These are phyloP conservation scores for Brettanomyces naardenensis DNA, from an alignment of 805 yeast genomes.

Conservation along the genomic window DNA sequence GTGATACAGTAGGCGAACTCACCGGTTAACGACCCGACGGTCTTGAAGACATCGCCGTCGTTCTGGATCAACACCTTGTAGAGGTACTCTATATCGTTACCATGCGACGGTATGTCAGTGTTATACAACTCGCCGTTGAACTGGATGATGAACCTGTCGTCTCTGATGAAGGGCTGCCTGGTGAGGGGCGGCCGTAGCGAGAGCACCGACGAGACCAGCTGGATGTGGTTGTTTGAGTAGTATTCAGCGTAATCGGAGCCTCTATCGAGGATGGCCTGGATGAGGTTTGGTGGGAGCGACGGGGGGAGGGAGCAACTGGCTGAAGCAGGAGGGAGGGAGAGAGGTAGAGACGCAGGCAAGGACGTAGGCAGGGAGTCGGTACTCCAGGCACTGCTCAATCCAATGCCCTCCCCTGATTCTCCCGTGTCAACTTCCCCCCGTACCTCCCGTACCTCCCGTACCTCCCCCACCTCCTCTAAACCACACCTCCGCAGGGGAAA, in stretches of 20 bases:
- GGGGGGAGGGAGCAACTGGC: too few relatives aligned
- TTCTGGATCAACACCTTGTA: constrained; percentile 21
- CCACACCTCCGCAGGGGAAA: too few relatives aligned
- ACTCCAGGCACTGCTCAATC: too few relatives aligned
- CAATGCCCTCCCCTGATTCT: too few relatives aligned
- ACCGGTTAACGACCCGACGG: constrained; percentile 51
- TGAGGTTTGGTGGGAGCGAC: too few relatives aligned
- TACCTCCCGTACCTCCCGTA: too few relatives aligned
- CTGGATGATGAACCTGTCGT: constrained; percentile 43
- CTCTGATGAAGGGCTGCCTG: constrained; percentile 51
- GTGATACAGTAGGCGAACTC: constrained; percentile 68
- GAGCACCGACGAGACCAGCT: constrained; percentile 63
- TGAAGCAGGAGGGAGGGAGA: too few relatives aligned
- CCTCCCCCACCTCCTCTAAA: too few relatives aligned
- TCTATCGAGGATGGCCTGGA: constrained; percentile 44
- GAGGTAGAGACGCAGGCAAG: too few relatives aligned
- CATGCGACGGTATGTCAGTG: constrained; percentile 31
- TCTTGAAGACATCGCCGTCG: constrained; percentile 29
- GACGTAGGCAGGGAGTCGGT: too few relatives aligned
- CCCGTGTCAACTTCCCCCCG: too few relatives aligned
- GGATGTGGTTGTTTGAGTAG: constrained; percentile 19
- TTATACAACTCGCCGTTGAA: constrained; percentile 91
- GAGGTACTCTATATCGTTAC: constrained; percentile 61
- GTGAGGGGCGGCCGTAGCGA: constrained; percentile 76
- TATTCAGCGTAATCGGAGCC: constrained; percentile 54